A percentile compares a stretch with the other conserved stretches of the same genome.
Conservation (phyloP, 2,329 filamentous ascomycete genomes). For the Epicoccum nigrum region DNA sequence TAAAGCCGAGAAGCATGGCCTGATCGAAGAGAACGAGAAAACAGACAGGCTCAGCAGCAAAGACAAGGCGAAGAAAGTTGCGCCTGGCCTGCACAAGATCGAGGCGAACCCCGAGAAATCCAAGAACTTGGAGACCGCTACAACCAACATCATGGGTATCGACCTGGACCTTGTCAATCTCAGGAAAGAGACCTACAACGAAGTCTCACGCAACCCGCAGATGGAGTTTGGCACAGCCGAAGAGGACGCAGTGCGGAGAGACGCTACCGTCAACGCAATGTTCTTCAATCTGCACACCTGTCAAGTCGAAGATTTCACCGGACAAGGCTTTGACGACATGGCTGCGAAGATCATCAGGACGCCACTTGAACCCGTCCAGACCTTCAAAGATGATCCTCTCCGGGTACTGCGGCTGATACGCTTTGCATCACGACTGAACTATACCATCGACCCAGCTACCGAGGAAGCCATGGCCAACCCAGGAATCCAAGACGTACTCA, state of each 20-base stretch:
- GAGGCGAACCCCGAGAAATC: conserved; percentile 93
- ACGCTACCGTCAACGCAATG: conserved; percentile 93
- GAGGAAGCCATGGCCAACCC: conserved; percentile 75
- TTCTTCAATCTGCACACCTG: conserved; percentile 91
- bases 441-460: conserved; percentile 74
- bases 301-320: conserved; percentile 83
- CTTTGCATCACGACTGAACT: conserved; percentile 85
- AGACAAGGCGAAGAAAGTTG: conserved; percentile 64
- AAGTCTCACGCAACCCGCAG: conserved; percentile 86
- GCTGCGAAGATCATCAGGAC: conserved; percentile 75
- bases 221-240: conserved; percentile 93
- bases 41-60: conserved; percentile 48
- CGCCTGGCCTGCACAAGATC: conserved; percentile 79
- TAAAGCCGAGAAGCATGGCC: conserved; percentile 66
- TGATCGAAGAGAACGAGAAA: conserved; percentile 48
- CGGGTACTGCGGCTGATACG: conserved; percentile 85
- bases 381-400: conserved; percentile 92
- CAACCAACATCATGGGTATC: conserved; percentile 80
- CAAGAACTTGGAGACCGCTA: conserved; percentile 93
- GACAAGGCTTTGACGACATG: conserved; percentile 76
- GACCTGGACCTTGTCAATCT: conserved; percentile 96
- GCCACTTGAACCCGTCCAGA: conserved; percentile 85
- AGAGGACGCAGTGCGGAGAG: conserved; percentile 86
- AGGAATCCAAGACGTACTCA: conserved; percentile 81
- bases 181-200: conserved; percentile 85